Conservation (phyloP, 768 basidiomycete genomes). For the Russula brevipes region DNA sequence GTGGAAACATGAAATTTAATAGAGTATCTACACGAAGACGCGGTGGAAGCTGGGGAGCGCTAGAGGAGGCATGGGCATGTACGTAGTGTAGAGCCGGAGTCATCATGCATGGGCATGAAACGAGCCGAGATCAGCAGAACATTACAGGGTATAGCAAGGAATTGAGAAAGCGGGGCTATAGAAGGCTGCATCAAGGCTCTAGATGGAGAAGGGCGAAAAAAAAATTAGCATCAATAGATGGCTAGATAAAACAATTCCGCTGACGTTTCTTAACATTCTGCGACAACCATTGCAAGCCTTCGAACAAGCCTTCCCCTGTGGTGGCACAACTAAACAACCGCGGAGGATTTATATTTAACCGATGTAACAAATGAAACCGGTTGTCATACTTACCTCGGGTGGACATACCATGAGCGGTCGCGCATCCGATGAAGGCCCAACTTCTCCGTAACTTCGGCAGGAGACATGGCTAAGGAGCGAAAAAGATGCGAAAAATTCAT, state of each 20-base stretch:
- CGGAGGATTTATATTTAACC: neutral
- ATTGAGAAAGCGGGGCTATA: constrained; percentile 7
- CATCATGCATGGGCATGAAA: constrained; percentile 21
- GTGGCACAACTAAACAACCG: constrained; percentile 73
- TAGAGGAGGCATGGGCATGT: constrained; percentile 12
- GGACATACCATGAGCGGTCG: constrained; percentile 98
- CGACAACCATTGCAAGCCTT: constrained; percentile 95
- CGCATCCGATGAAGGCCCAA: constrained; percentile 93
- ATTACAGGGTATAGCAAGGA: constrained; percentile 27
- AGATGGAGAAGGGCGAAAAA: neutral
- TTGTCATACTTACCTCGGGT: constrained; percentile 71
- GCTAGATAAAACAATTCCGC: constrained; percentile 37
- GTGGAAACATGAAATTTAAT: neutral
- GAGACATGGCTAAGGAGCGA: constrained; percentile 79
- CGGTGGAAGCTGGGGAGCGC: neutral
- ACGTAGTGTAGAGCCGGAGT: constrained; percentile 9
- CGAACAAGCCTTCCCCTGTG: constrained; percentile 94
- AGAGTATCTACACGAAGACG: constrained; percentile 7
- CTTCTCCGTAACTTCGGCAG: constrained; percentile 97
- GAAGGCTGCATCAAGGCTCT: constrained; percentile 11
- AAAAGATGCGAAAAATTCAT: neutral
- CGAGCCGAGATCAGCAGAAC: constrained; percentile 26
- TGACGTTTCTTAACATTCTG: constrained; percentile 95
- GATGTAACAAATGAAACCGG: neutral
- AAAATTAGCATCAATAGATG: neutral